Evolutionary conservation across 1,284 basidiomycete species (phyloP).

Genomic region (Agroathelia rolfsii): DNA sequence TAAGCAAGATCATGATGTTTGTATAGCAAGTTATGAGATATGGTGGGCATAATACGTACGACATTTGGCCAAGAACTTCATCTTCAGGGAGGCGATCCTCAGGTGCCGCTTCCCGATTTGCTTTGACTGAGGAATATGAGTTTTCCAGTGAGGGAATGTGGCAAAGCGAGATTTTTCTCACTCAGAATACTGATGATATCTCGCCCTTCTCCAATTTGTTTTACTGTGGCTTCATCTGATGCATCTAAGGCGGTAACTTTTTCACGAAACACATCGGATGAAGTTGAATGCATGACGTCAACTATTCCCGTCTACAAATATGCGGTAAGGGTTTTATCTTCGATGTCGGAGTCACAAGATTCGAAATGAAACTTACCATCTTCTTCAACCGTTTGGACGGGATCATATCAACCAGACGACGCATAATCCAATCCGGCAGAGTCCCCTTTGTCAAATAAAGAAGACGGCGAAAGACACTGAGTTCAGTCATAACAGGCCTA

Average conservation of each 20-base stretch:
- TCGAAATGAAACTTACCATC: too few relatives aligned
- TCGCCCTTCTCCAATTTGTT: slow-evolving; percentile 16
- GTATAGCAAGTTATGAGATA: background rate
- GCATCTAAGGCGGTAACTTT: slow-evolving; percentile 19
- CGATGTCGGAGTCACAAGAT: too few relatives aligned
- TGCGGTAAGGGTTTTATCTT: too few relatives aligned
- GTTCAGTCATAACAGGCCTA: too few relatives aligned
- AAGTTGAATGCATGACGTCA: slow-evolving; percentile 25
- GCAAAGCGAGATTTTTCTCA: slow-evolving; percentile 9
- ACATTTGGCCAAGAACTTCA: slow-evolving; percentile 25
- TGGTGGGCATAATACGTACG: slow-evolving; percentile 12
- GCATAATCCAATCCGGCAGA: too few relatives aligned
- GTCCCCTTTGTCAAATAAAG: too few relatives aligned
- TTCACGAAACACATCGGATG: slow-evolving; percentile 23
- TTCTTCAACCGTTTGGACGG: too few relatives aligned
- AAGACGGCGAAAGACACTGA: too few relatives aligned
- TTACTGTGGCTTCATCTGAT: slow-evolving; percentile 13
- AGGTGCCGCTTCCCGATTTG: slow-evolving; percentile 19
- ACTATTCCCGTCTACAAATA: too few relatives aligned
- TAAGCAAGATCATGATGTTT: slow-evolving; percentile 8
- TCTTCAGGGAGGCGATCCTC: slow-evolving; percentile 21
- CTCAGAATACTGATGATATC: slow-evolving; percentile 18
- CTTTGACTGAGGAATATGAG: slow-evolving; percentile 16
- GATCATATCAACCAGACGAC: too few relatives aligned
- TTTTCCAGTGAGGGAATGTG: background rate